These are phyloP conservation scores for Echium plantagineum DNA, from an alignment of 257 asterid species.

Conservation along the genomic window DNA sequence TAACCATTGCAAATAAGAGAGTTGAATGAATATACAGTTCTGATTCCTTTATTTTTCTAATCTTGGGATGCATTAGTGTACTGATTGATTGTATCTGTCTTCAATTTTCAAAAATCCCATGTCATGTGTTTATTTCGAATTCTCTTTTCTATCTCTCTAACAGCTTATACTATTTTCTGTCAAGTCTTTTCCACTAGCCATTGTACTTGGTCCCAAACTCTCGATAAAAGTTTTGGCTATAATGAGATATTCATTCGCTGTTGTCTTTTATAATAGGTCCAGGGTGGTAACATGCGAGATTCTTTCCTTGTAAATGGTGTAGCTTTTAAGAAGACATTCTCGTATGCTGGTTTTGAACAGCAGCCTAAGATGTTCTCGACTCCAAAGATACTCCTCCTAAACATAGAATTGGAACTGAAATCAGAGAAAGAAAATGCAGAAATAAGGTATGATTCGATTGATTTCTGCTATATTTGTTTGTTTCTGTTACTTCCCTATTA, in stretches of 20 bases:
- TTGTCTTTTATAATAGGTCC: conserved; percentile 50
- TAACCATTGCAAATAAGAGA: too few species aligned
- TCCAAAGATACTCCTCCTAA: conserved; percentile 77
- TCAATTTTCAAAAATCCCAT: too few species aligned
- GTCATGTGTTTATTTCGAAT: too few species aligned
- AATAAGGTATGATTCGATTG: conserved; percentile 52
- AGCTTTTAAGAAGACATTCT: conserved; percentile 97
- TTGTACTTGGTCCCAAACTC: too few species aligned
- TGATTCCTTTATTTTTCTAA: too few species aligned
- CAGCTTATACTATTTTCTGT: too few species aligned
- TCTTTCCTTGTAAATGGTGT: conserved; percentile 95
- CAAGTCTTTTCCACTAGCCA: too few species aligned
- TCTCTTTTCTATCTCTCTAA: too few species aligned
- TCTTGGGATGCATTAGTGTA: too few species aligned
- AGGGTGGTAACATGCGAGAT: conserved; percentile 97
- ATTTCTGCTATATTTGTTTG: not conserved
- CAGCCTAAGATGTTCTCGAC: conserved; percentile 76
- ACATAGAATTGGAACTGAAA: conserved; percentile 90
- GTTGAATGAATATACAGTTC: too few species aligned
- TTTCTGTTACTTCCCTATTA: not conserved
- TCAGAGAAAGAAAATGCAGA: conserved; percentile 99
- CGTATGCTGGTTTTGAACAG: conserved; percentile 99
- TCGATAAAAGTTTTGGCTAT: too few species aligned
- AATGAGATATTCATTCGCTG: not conserved
- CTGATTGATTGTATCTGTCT: too few species aligned